phyloP scores from a whole-genome alignment of 1,284 basidiomycete species.

The Flammula alnicola region DNA sequence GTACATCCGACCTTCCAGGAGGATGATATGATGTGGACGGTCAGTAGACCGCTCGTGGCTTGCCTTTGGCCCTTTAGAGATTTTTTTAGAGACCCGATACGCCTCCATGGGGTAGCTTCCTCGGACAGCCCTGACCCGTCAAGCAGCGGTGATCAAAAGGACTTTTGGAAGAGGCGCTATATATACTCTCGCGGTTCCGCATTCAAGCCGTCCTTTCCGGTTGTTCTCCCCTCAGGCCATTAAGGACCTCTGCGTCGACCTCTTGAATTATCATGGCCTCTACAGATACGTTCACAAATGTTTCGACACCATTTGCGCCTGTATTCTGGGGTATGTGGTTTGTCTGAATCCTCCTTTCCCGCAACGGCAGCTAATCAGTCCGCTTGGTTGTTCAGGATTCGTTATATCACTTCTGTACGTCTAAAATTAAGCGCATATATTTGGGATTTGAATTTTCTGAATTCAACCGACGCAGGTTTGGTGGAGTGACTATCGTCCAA shows the following conservation, averaged over 20 bases:
- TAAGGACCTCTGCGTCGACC: not conserved
- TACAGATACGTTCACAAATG: slow-evolving; percentile 3
- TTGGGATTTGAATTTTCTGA: not conserved
- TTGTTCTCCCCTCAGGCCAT: not conserved
- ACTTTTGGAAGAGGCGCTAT: too few relatives aligned
- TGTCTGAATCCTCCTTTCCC: not conserved
- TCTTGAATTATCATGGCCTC: slow-evolving; percentile 7
- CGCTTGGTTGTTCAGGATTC: not conserved
- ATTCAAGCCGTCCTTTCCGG: slow-evolving; percentile 6
- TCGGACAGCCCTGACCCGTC: too few relatives aligned
- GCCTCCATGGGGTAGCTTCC: too few relatives aligned
- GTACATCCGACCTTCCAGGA: too few relatives aligned
- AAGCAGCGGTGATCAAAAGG: too few relatives aligned
- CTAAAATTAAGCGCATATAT: not conserved
- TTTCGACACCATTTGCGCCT: slow-evolving; percentile 7
- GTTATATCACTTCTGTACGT: slow-evolving; percentile 9
- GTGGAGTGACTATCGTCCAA: slow-evolving; percentile 6
- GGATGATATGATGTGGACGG: too few relatives aligned
- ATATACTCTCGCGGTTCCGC: not conserved
- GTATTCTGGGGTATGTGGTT: slow-evolving; percentile 7
- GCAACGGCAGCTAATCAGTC: not conserved
- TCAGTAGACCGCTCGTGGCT: too few relatives aligned
- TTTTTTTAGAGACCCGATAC: too few relatives aligned
- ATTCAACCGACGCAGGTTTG: not conserved
- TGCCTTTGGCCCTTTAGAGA: too few relatives aligned